Conservation (phyloP, 257 asterid genomes). For the Agastache rugosa region DNA sequence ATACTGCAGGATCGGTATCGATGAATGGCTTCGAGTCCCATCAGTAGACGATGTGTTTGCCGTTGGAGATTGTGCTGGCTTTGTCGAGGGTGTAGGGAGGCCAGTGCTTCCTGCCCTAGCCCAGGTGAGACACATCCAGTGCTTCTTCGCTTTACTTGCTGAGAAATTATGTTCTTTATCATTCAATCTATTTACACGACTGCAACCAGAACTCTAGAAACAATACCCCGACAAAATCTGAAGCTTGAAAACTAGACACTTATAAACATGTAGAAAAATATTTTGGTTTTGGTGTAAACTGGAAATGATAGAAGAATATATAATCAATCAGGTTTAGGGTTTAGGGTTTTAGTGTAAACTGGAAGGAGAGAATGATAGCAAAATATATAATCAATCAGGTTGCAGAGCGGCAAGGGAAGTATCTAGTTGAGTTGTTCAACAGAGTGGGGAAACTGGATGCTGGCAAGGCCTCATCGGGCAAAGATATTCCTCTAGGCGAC, state of each 20-base stretch:
- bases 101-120: conserved; percentile 95
- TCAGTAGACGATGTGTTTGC: conserved; percentile 86
- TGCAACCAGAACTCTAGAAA: too few relatives aligned
- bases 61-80: conserved; percentile 92
- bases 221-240: not conserved
- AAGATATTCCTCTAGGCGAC: conserved; percentile 69
- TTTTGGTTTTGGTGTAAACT: too few relatives aligned
- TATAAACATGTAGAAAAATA: not conserved
- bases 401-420: conserved; percentile 94
- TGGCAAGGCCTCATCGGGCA: conserved; percentile 72
- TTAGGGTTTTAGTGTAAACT: too few relatives aligned
- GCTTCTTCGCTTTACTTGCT: not conserved
- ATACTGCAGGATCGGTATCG: conserved; percentile 71
- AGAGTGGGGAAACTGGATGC: conserved; percentile 60
- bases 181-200: not conserved
- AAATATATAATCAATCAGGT: conserved; percentile 51
- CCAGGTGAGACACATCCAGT: conserved; percentile 60
- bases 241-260: not conserved
- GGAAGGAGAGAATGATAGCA: not conserved
- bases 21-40: conserved; percentile 90
- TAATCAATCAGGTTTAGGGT: conserved; percentile 61
- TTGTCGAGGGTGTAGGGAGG: conserved; percentile 77
- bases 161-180: not conserved
- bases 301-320: not conserved
- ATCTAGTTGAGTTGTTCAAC: conserved; percentile 66